These are phyloP conservation scores for Scalesia atractyloides DNA, from an alignment of 129 eudicot genomes.

Conservation along the genomic window DNA sequence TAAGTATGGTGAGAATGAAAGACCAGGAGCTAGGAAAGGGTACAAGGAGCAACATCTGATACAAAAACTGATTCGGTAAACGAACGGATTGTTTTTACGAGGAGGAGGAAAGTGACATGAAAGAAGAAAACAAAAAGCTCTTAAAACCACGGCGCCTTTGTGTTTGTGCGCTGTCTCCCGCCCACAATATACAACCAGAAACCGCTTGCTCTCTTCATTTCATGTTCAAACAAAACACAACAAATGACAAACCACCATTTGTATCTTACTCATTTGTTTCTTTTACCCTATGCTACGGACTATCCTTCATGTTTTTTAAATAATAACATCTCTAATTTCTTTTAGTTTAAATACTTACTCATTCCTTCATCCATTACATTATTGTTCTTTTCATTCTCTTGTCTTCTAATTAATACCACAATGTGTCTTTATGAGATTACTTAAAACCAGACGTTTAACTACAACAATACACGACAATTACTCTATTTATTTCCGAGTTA, in stretches of 20 bases:
- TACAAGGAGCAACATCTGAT: too few relatives aligned
- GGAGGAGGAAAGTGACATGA: constrained; percentile 11
- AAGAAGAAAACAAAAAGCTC: constrained; percentile 25
- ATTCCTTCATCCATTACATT: not conserved
- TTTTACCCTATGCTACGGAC: not conserved
- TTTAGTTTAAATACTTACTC: too few relatives aligned
- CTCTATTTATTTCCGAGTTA: not conserved
- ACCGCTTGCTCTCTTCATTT: not conserved
- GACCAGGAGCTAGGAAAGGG: too few relatives aligned
- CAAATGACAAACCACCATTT: not conserved
- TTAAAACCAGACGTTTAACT: not conserved
- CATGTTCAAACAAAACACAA: not conserved
- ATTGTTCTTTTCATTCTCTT: not conserved
- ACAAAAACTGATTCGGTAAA: not conserved
- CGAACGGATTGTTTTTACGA: not conserved
- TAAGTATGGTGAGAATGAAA: too few relatives aligned
- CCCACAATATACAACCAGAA: constrained; percentile 20
- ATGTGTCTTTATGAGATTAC: not conserved
- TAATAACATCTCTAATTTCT: not conserved
- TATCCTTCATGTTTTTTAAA: not conserved
- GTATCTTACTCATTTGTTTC: not conserved
- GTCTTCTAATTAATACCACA: not conserved
- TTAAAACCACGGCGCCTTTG: constrained; percentile 30
- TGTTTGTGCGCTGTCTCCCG: constrained; percentile 8
- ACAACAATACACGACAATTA: not conserved